phyloP scores from a whole-genome alignment of 2,329 filamentous ascomycete species.

The Fusarium dimerum region DNA sequence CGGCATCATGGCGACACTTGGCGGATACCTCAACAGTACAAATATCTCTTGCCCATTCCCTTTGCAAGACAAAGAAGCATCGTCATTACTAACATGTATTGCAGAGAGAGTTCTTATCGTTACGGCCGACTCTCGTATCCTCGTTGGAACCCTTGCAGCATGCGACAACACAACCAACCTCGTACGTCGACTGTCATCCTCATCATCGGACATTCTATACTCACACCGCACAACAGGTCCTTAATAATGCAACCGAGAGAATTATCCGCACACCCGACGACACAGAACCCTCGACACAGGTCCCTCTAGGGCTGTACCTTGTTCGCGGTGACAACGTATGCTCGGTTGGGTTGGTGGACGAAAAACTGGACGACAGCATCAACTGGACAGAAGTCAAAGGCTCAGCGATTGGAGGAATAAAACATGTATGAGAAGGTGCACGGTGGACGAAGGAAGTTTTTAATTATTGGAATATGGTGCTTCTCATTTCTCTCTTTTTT shows the following conservation, averaged over 20 bases:
- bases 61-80: background rate
- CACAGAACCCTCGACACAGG: slow-evolving; percentile 75
- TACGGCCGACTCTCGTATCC: slow-evolving; percentile 86
- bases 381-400: slow-evolving; percentile 92
- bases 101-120: slow-evolving; percentile 89
- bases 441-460: slow-evolving; percentile 2
- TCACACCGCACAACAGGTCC: slow-evolving; percentile 54
- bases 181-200: slow-evolving; percentile 39
- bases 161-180: slow-evolving; percentile 93
- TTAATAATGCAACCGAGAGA: slow-evolving; percentile 81
- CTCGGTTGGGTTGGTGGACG: slow-evolving; percentile 85
- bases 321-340: slow-evolving; percentile 95
- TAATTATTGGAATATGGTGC: background rate
- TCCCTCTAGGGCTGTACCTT: slow-evolving; percentile 85
- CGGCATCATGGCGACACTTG: slow-evolving; percentile 44
- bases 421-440: slow-evolving; percentile 56
- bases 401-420: slow-evolving; percentile 79
- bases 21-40: slow-evolving; percentile 46
- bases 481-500: slow-evolving; percentile 7
- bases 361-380: slow-evolving; percentile 84
- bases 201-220: slow-evolving; percentile 1
- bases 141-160: slow-evolving; percentile 79
- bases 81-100: slow-evolving; percentile 4
- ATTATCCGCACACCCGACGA: slow-evolving; percentile 87
- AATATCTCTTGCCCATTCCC: slow-evolving; percentile 17